These are phyloP conservation scores for Phanerodontia chrysosporium DNA, from an alignment of 768 basidiomycete genomes.

Conservation along the genomic window DNA sequence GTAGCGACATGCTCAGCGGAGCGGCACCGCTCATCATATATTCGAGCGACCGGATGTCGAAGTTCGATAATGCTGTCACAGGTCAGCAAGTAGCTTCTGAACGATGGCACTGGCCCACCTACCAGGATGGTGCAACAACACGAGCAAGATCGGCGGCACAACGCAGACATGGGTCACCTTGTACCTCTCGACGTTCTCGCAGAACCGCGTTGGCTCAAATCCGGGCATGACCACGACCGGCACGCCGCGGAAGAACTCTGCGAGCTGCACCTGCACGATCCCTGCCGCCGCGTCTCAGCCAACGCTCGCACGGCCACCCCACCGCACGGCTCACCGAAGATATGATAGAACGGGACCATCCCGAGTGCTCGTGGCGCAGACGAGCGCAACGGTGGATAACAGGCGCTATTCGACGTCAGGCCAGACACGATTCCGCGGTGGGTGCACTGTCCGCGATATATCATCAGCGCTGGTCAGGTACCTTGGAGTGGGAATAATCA, in stretches of 20 bases:
- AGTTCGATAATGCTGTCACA: conserved; percentile 52
- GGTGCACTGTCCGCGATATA: conserved; percentile 45
- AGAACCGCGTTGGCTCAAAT: conserved; percentile 71
- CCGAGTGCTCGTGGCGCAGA: conserved; percentile 53
- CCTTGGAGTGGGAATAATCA: conserved; percentile 28
- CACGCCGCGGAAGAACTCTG: conserved; percentile 46
- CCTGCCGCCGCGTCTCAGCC: conserved; percentile 31
- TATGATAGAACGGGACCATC: conserved; percentile 58
- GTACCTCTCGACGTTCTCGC: conserved; percentile 61
- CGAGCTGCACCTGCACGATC: conserved; percentile 56
- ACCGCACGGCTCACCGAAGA: conserved; percentile 48
- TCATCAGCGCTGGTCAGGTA: conserved; percentile 46
- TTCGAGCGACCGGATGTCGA: conserved; percentile 58
- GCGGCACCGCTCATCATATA: conserved; percentile 74
- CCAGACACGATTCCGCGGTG: conserved; percentile 65
- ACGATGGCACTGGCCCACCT: conserved; percentile 20
- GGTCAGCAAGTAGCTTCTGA: conserved; percentile 1
- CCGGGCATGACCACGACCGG: conserved; percentile 56
- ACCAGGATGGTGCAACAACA: conserved; percentile 67
- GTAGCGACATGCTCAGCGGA: conserved; percentile 65
- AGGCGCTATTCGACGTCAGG: conserved; percentile 43
- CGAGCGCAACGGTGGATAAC: conserved; percentile 37
- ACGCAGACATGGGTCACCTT: conserved; percentile 52
- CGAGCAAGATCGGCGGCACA: conserved; percentile 81
- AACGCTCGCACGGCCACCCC: conserved; percentile 39